A percentile compares a stretch with the other conserved stretches of the same genome.
Conservation (phyloP, 148 eudicot genomes). For the Camellia granthamiana region DNA sequence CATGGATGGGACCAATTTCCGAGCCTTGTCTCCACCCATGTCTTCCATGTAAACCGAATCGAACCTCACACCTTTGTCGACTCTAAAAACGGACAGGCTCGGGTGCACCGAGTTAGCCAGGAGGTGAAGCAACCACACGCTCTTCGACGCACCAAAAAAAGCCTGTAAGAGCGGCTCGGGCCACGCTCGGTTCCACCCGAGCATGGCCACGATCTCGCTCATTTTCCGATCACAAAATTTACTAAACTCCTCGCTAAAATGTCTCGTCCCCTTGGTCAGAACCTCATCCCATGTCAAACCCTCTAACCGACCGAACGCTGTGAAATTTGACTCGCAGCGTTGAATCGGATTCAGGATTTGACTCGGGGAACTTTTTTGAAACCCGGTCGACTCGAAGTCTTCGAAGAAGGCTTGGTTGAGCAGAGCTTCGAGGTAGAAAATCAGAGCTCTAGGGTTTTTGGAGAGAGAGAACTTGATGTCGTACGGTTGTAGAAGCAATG, state of each 20-base stretch:
- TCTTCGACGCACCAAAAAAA: conserved; percentile 79
- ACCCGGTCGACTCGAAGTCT: conserved; percentile 70
- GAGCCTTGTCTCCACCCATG: conserved; percentile 63
- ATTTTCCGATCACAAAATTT: conserved; percentile 84
- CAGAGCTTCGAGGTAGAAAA: conserved; percentile 64
- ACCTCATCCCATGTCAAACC: conserved; percentile 85
- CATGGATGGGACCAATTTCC: conserved; percentile 43
- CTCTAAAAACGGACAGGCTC: conserved; percentile 56
- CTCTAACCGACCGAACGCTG: conserved; percentile 32
- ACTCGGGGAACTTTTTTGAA: conserved; percentile 28
- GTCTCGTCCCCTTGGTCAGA: conserved; percentile 70
- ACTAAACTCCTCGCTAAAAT: conserved; percentile 89
- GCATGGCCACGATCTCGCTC: conserved; percentile 81
- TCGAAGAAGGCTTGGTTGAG: conserved; percentile 57
- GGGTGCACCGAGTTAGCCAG: conserved; percentile 92
- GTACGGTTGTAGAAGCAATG: conserved; percentile 48
- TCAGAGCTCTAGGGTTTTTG: conserved; percentile 46
- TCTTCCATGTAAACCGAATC: conserved; percentile 94
- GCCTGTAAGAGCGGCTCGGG: conserved; percentile 85
- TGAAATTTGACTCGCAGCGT: conserved; percentile 52
- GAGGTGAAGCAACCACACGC: conserved; percentile 80
- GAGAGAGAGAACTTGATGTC: conserved; percentile 59
- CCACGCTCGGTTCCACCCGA: conserved; percentile 92
- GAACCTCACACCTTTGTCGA: conserved; percentile 55
- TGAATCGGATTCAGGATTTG: conserved; percentile 68